These are phyloP conservation scores for Starmera caribaea DNA, from an alignment of 805 yeast genomes.

Conservation along the genomic window DNA sequence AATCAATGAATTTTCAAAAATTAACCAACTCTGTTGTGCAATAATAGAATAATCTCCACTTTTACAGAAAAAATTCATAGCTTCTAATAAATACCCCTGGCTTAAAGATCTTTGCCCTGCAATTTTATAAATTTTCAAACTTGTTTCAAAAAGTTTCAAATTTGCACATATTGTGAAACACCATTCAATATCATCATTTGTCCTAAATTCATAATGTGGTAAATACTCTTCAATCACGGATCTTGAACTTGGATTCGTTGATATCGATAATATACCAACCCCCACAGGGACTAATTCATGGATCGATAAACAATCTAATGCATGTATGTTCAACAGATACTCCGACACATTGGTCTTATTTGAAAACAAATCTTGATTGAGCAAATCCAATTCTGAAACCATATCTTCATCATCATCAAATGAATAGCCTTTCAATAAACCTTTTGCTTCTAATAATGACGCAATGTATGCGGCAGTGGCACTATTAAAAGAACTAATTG, in stretches of 20 bases:
- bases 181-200: constrained; percentile 78
- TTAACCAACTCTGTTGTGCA: constrained; percentile 44
- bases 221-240: constrained; percentile 44
- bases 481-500: constrained; percentile 48
- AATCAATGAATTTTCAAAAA: constrained; percentile 51
- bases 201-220: constrained; percentile 50
- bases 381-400: background rate
- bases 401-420: constrained; percentile 16
- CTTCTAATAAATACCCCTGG: constrained; percentile 35
- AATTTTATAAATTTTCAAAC: constrained; percentile 37
- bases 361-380: constrained; percentile 22
- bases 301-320: constrained; percentile 41
- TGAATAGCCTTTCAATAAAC: constrained; percentile 35
- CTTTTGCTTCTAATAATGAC: constrained; percentile 54
- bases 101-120: constrained; percentile 18
- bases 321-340: constrained; percentile 43
- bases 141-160: constrained; percentile 48
- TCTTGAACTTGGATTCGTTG: constrained; percentile 33
- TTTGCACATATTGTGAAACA: constrained; percentile 63
- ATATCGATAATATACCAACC: constrained; percentile 47
- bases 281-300: constrained; percentile 57
- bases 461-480: constrained; percentile 58
- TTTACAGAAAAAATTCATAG: constrained; percentile 52
- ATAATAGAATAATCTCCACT: constrained; percentile 47
- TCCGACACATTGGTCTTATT: constrained; percentile 35